phyloP scores from a whole-genome alignment of 345 rosid genomes.

The Eucalyptus victrix region DNA sequence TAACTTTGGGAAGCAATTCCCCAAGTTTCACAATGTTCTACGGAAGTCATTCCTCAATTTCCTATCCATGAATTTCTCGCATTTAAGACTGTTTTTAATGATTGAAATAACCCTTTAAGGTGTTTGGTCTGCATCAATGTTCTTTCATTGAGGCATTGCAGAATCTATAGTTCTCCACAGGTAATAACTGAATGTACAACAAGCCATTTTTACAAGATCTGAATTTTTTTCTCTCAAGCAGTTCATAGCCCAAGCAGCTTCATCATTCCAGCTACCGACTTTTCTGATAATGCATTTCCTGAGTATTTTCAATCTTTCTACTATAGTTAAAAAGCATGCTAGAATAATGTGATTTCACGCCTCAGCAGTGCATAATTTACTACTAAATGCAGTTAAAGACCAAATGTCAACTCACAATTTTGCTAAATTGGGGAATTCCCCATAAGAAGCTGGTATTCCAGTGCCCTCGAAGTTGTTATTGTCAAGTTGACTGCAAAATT shows the following conservation, averaged over 20 bases:
- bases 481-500: slow-evolving; percentile 70
- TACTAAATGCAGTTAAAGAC: not conserved
- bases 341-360: not conserved
- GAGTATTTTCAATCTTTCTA: not conserved
- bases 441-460: slow-evolving; percentile 60
- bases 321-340: not conserved
- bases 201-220: not conserved
- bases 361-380: not conserved
- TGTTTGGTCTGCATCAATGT: not conserved
- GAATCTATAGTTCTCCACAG: not conserved
- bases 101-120: not conserved
- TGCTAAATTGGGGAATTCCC: slow-evolving; percentile 33
- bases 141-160: not conserved
- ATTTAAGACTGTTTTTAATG: not conserved
- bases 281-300: not conserved
- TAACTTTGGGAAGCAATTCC: not conserved
- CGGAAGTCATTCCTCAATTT: not conserved
- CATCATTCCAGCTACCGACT: not conserved
- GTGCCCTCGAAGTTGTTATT: slow-evolving; percentile 68
- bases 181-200: not conserved
- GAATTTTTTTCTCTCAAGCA: not conserved
- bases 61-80: not conserved
- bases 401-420: slow-evolving; percentile 44
- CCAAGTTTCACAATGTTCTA: not conserved
- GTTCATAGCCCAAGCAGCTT: not conserved